These are phyloP conservation scores for Chaetothyriales sp. DNA, from an alignment of 2,329 filamentous ascomycete species.

Conservation along the genomic window DNA sequence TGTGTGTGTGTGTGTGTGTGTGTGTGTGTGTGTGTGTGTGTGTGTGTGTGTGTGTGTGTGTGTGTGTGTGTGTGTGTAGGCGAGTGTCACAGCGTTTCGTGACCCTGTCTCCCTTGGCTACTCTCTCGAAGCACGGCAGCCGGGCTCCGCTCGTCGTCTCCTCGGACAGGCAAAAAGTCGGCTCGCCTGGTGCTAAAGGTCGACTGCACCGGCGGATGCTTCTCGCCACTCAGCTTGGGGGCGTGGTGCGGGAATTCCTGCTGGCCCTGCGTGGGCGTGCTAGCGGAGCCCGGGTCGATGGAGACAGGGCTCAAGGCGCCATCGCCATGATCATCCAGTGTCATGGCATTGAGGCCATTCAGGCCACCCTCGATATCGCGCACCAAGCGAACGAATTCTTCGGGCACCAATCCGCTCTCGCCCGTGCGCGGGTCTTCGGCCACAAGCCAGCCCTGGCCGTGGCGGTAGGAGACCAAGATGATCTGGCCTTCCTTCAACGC, in stretches of 20 bases:
- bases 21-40: no score
- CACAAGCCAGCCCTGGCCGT: conserved; percentile 94
- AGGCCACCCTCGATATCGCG: conserved; percentile 87
- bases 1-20: no score
- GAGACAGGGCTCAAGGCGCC: conserved; percentile 44
- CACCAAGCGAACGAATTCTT: conserved; percentile 86
- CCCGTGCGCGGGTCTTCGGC: conserved; percentile 88
- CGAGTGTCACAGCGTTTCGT: not conserved
- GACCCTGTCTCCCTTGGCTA: not conserved
- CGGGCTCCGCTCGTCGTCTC: not conserved
- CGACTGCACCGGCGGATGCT: conserved; percentile 34
- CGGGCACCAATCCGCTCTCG: conserved; percentile 87
- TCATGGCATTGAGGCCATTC: conserved; percentile 53
- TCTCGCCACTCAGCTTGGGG: conserved; percentile 17
- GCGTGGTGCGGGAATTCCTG: conserved; percentile 7
- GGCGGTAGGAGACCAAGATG: conserved; percentile 89
- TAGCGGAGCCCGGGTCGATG: conserved; percentile 26
- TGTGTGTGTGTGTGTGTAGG: no score
- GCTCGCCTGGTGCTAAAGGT: conserved; percentile 40
- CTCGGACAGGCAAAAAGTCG: conserved; percentile 23
- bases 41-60: no score
- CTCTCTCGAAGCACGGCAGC: not conserved
- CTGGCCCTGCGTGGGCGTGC: conserved; percentile 11
- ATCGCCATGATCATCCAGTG: conserved; percentile 28
- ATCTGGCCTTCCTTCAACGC: conserved; percentile 88